phyloP scores from a whole-genome alignment of 2,329 filamentous ascomycete species.

The Fusarium piperis region DNA sequence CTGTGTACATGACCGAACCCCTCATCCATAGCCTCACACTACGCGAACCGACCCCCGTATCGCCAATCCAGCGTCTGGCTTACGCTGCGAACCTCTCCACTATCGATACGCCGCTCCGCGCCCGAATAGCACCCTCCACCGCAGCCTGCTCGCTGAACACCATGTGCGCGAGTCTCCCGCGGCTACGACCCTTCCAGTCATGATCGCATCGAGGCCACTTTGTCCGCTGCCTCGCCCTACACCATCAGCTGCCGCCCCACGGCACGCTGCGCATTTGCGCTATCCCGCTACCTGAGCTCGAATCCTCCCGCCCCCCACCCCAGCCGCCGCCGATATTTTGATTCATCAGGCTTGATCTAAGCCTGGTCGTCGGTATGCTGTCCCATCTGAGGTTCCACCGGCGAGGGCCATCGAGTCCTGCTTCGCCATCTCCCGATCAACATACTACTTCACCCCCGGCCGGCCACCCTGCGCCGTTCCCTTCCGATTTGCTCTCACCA shows the following conservation, averaged over 20 bases:
- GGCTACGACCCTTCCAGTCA: conserved; percentile 39
- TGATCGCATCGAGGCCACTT: conserved; percentile 40
- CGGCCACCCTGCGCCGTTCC: conserved; percentile 53
- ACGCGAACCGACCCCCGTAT: conserved; percentile 4
- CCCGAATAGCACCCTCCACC: conserved; percentile 12
- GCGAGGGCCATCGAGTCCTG: conserved; percentile 64
- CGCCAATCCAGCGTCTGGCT: conserved; percentile 14
- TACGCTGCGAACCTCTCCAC: conserved; percentile 22
- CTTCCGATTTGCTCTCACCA: conserved; percentile 51
- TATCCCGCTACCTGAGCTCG: conserved; percentile 28
- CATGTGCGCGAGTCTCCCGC: conserved; percentile 37
- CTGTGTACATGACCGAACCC: conserved; percentile 3
- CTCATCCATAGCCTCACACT: conserved; percentile 11
- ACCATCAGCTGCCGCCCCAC: conserved; percentile 32
- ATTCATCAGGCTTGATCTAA: conserved; percentile 32
- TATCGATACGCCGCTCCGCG: conserved; percentile 24
- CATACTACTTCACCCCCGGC: conserved; percentile 51
- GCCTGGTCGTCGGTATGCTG: conserved; percentile 52
- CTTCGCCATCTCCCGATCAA: conserved; percentile 62
- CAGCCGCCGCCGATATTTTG: conserved; percentile 34
- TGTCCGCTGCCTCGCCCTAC: conserved; percentile 28
- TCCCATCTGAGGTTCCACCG: conserved; percentile 68
- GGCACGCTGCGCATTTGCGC: conserved; percentile 29
- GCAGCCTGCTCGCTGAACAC: conserved; percentile 24
- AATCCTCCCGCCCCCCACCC: conserved; percentile 22